Evolutionary conservation across 345 rosid species (phyloP).

Genomic region (Eucalyptus microcorys): DNA sequence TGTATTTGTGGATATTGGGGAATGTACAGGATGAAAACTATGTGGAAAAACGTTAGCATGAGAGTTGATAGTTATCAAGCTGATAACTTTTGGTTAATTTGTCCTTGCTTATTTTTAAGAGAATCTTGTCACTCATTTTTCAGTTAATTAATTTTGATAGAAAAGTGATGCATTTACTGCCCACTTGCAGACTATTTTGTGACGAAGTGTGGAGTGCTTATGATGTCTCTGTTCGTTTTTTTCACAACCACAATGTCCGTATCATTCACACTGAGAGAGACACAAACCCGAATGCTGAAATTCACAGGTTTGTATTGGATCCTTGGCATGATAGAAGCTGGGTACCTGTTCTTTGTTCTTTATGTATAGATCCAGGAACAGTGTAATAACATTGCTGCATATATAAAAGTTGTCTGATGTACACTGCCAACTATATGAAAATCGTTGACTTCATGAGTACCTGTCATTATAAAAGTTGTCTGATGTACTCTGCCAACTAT

Average conservation of each 20-base stretch:
- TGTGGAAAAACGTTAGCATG: background rate
- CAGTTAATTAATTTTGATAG: background rate
- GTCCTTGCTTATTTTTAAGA: background rate
- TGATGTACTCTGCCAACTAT: background rate
- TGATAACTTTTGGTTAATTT: background rate
- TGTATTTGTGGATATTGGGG: background rate
- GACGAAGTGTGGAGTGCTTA: conserved; percentile 94
- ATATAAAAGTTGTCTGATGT: background rate
- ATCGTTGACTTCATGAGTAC: background rate
- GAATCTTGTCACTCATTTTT: background rate
- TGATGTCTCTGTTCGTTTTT: conserved; percentile 98
- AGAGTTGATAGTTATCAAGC: background rate
- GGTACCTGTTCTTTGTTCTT: background rate
- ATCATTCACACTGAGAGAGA: conserved; percentile 95
- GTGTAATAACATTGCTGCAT: background rate
- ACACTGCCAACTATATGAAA: background rate
- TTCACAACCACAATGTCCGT: conserved; percentile 99
- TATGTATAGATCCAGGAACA: background rate
- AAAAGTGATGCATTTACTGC: background rate
- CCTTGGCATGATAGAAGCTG: background rate
- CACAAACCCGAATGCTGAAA: conserved; percentile 95
- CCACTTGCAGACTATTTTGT: conserved; percentile 80
- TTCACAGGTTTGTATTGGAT: conserved; percentile 63
- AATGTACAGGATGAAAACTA: background rate
- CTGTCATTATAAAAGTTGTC: background rate